phyloP scores from a whole-genome alignment of 1,284 basidiomycete species.

The Marasmius fiardii region DNA sequence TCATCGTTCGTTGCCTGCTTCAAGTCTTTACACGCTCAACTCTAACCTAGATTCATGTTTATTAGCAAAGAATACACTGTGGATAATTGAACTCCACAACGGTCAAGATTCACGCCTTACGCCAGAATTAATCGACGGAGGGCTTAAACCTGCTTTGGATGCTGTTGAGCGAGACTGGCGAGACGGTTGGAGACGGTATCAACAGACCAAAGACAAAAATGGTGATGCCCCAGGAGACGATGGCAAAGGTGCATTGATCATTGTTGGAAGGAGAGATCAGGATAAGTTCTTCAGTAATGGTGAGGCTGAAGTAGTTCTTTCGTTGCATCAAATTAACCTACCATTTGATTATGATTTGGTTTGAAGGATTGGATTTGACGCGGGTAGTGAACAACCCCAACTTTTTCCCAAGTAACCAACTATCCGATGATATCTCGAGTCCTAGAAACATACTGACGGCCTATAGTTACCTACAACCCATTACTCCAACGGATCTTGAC shows the following conservation, averaged over 20 bases:
- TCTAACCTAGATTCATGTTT: neutral
- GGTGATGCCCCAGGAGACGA: constrained; percentile 32
- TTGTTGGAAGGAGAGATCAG: constrained; percentile 69
- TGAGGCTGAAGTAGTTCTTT: constrained; percentile 20
- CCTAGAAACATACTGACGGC: neutral
- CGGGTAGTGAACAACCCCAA: constrained; percentile 58
- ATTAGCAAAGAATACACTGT: constrained; percentile 53
- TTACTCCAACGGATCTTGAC: constrained; percentile 53
- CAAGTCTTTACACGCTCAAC: neutral
- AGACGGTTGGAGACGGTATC: constrained; percentile 42
- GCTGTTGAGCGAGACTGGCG: constrained; percentile 81
- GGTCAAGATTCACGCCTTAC: constrained; percentile 75
- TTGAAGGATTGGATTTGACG: constrained; percentile 69
- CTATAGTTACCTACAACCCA: constrained; percentile 52
- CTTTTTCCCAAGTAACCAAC: constrained; percentile 70
- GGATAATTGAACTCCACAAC: constrained; percentile 78
- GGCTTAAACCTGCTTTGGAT: constrained; percentile 71
- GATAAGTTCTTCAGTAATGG: constrained; percentile 93
- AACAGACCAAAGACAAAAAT: constrained; percentile 39
- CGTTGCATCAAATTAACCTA: neutral
- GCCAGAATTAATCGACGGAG: constrained; percentile 54
- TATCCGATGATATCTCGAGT: constrained; percentile 1
- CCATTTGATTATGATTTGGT: constrained; percentile 7
- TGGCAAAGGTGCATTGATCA: constrained; percentile 70
- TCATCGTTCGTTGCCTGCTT: constrained; percentile 45